Percentiles rank a stretch among this genome's conserved stretches.
These are phyloP conservation scores for Pholiota conissans DNA, from an alignment of 768 basidiomycete species.

Conservation along the genomic window DNA sequence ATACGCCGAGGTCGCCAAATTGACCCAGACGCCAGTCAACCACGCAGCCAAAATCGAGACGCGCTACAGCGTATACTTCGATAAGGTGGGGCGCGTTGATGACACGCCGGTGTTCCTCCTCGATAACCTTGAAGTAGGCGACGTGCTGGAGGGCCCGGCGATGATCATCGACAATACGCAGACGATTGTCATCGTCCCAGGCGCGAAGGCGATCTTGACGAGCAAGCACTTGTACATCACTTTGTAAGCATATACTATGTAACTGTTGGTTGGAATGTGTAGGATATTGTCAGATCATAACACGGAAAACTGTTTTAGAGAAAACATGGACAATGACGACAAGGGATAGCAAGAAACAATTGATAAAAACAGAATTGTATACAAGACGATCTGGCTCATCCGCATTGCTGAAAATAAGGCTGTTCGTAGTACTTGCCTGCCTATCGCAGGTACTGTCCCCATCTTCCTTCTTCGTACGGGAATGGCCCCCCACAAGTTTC, in stretches of 20 bases:
- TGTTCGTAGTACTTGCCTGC: too few relatives aligned
- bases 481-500: too few relatives aligned
- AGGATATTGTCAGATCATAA: neutral
- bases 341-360: neutral
- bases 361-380: too few relatives aligned
- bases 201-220: constrained; percentile 63
- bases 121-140: constrained; percentile 64
- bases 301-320: neutral
- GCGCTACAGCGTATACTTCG: constrained; percentile 77
- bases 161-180: constrained; percentile 96
- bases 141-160: constrained; percentile 79
- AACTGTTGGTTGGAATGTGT: too few relatives aligned
- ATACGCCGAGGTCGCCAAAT: constrained; percentile 65
- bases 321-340: too few relatives aligned
- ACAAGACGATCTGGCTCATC: too few relatives aligned
- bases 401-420: too few relatives aligned
- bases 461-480: too few relatives aligned
- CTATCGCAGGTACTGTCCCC: too few relatives aligned
- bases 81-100: constrained; percentile 70
- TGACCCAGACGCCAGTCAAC: constrained; percentile 43
- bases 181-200: constrained; percentile 87
- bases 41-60: constrained; percentile 46
- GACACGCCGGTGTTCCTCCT: constrained; percentile 83
- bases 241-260: constrained; percentile 25
- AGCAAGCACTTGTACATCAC: constrained; percentile 68